Base-by-base conservation (phyloP, 2,329 filamentous ascomycete species). In the Sarocladiaceae sp. region DNA sequence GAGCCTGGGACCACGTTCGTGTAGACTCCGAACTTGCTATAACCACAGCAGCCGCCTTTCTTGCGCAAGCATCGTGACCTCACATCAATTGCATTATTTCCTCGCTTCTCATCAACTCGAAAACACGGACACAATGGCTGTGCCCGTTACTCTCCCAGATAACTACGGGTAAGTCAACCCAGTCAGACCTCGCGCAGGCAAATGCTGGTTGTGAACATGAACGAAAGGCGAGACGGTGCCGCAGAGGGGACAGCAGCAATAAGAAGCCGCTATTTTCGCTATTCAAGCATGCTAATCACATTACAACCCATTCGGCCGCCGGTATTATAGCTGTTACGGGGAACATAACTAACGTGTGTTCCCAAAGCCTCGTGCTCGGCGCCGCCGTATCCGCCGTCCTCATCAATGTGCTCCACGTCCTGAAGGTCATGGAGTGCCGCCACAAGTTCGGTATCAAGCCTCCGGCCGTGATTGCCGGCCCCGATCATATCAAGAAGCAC, bases 331-430 rank as follows among this genome's bases (percentile, higher is more conserved):
- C n/a, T n/a, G n/a, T n/a, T n/a, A n/a, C n/a, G n/a, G n/a, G n/a
- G n/a, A n/a, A n/a, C n/a, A n/a, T n/a, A n/a, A n/a, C n/a, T n/a
- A 40, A 17, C 17, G 11, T 8, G 23, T n/a, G 18, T 36, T 22
- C 29, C 44, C 11, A 29, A 56, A 86, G 84, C 70, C 83, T 82
- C 64, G 82, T 86, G 61, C 73, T 87, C 51, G 71, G 76, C 50
- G 78, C 74, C 42, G 81, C 81, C 52, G 71, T 77, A 18, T 73
- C 77, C 15, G 78, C 78, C 59, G 75, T 82, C 67, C 71, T 86
- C 63, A 63, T 86, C 65, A 83, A 81, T 71, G 63, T 65, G 15
- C 67, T 77, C 55, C 83, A 87, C 66, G 56, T 60, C 42, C 0
- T 71, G 33, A 69, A 79, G 51, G 80, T 78, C 11, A 66, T 64